Evolutionary conservation across 306 rosid species (phyloP).

Genomic region (Casuarina equisetifolia): DNA sequence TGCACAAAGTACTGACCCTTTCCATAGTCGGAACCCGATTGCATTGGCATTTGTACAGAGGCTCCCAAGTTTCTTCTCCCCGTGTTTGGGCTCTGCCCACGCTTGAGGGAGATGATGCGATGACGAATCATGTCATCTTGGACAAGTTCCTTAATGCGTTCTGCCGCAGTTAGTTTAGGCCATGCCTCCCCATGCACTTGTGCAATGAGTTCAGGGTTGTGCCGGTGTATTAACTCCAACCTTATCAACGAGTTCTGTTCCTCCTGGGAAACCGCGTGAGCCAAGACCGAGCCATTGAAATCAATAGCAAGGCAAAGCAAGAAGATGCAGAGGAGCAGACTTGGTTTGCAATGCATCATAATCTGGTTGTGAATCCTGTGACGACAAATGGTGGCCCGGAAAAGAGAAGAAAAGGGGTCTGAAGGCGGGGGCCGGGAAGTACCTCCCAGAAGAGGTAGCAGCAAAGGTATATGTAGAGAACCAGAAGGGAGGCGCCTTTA

Average conservation of each 20-base stretch:
- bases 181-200: background rate
- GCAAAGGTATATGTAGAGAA: background rate
- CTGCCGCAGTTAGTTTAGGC: constrained; percentile 12
- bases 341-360: constrained; percentile 14
- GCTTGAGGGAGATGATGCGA: constrained; percentile 21
- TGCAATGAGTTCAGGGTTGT: constrained; percentile 25
- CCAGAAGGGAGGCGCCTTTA: constrained; percentile 31
- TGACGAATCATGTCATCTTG: constrained; percentile 37
- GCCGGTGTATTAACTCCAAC: constrained; percentile 54
- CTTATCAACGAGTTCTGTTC: constrained; percentile 1
- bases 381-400: background rate
- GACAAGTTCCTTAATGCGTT: constrained; percentile 35
- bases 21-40: constrained; percentile 50
- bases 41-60: constrained; percentile 42
- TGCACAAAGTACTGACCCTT: constrained; percentile 62
- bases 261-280: background rate
- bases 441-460: background rate
- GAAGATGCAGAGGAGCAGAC: constrained; percentile 24
- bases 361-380: background rate
- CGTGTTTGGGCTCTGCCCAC: background rate
- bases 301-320: constrained; percentile 15
- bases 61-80: constrained; percentile 30
- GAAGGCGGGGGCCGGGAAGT: background rate
- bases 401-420: background rate
- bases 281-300: constrained; percentile 15